Base-by-base conservation (phyloP, 176 grass and related monocot genomes). In the Stipa capillata region DNA sequence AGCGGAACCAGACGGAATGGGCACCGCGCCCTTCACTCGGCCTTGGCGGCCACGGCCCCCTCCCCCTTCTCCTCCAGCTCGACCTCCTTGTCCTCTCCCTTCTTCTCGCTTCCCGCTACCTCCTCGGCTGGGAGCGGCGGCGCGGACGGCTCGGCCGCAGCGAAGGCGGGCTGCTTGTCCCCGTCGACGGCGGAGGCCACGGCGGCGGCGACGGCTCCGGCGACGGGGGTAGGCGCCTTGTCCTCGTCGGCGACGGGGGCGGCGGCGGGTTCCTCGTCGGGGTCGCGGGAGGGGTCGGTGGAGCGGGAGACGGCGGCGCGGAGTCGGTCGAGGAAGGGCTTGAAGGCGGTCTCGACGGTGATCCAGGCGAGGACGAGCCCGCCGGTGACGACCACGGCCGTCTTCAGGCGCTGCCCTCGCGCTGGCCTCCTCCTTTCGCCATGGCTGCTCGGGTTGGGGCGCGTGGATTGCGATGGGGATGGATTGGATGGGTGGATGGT, bases 271-370 rank as follows among this genome's bases (percentile, higher is more conserved):
- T 78, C 58, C 36, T 78, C 80, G 79, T 90, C 85, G 40, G 79
- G 84, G 42, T 94, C 91, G 83, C 77, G 82, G 66, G 84, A 72
- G 37, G 89, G 73, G 72, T 94, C 91, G 72, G 56, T 71, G 70
- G 66, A 49, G 50, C 89, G 63, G 79, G 52, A 62, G 84, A 97
- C 25, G 79, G 91, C 70, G 49, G 67, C 76, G 72, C 94, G 91
- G 85, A 97, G 80, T 76, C 83, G 82, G 76, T 89, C 90, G 61
- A 97, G 92, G 33, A 94, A 86, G 79, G 87, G 85, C 72, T 87
- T 93, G 85, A 97, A 94, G 20, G 91, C 94, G 27, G 87, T 80
- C 92, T 97, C 91, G 68, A 97, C 41, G 31, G 94, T 90, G 76
- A 92, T 31, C 94, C 94, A 97, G 8, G 78, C 91, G 65, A 97